These are phyloP conservation scores for Vitis labrusca DNA, from an alignment of 164 flowering plant species.

Conservation along the genomic window DNA sequence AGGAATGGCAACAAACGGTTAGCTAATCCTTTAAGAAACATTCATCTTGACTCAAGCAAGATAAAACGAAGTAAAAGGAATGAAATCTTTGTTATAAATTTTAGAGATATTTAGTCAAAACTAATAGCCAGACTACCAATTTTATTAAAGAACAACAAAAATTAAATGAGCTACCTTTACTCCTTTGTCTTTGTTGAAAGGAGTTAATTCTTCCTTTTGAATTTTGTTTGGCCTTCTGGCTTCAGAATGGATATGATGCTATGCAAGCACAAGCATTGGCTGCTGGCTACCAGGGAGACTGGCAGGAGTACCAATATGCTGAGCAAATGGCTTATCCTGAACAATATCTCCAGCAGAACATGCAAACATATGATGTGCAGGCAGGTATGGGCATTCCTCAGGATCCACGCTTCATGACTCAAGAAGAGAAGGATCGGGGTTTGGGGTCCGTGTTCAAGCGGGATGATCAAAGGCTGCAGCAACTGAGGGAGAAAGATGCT, in stretches of 20 bases:
- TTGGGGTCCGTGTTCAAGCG: slow-evolving; percentile 98
- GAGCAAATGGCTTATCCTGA: slow-evolving; percentile 87
- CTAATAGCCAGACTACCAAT: no score
- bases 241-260: slow-evolving; percentile 82
- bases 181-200: background rate
- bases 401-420: slow-evolving; percentile 92
- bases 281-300: slow-evolving; percentile 75
- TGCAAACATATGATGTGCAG: slow-evolving; percentile 65
- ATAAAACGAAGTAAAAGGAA: no score
- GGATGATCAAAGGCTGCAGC: slow-evolving; percentile 93
- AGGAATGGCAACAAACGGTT: slow-evolving; percentile 81
- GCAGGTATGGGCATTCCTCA: slow-evolving; percentile 36
- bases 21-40: slow-evolving; percentile 18
- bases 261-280: slow-evolving; percentile 68
- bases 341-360: slow-evolving; percentile 69
- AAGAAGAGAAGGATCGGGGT: slow-evolving; percentile 97
- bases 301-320: slow-evolving; percentile 88
- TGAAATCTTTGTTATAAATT: no score
- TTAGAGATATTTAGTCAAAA: no score
- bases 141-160: background rate
- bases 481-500: slow-evolving; percentile 90
- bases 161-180: background rate
- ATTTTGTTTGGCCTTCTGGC: slow-evolving; percentile 6
- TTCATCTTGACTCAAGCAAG: background rate
- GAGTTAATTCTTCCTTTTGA: background rate